A percentile compares a stretch with the other conserved stretches of the same genome.
These are phyloP conservation scores for Aspergillus neoniger DNA, from an alignment of 2,329 filamentous ascomycete genomes.

Conservation along the genomic window DNA sequence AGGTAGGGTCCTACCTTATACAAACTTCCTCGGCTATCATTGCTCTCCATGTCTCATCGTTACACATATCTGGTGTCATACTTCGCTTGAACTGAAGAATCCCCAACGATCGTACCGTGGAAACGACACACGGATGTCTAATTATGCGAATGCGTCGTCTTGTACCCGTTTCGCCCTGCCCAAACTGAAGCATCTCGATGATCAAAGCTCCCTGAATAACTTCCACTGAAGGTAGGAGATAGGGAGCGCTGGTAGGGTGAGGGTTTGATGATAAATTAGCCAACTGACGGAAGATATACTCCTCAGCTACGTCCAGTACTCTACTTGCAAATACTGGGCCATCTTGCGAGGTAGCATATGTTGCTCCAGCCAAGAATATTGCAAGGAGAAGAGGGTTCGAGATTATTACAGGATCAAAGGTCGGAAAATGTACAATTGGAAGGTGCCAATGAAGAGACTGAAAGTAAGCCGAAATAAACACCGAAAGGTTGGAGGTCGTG, in stretches of 20 bases:
- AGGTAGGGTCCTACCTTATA: constrained; percentile 18
- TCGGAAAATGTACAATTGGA: constrained; percentile 35
- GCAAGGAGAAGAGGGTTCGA: constrained; percentile 30
- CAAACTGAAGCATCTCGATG: constrained; percentile 37
- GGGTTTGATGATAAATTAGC: constrained; percentile 19
- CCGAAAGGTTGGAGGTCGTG: constrained; percentile 28
- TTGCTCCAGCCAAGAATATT: constrained; percentile 32
- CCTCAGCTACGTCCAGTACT: constrained; percentile 33
- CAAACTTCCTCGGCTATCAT: constrained; percentile 31
- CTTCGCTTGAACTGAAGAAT: constrained; percentile 29
- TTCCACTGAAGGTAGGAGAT: constrained; percentile 23
- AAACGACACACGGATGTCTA: constrained; percentile 34
- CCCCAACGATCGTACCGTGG: constrained; percentile 31
- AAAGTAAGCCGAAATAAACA: constrained; percentile 33
- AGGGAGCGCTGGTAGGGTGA: constrained; percentile 6
- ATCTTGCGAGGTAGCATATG: constrained; percentile 27
- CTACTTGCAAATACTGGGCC: constrained; percentile 19
- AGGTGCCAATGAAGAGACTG: constrained; percentile 37
- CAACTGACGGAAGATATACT: constrained; percentile 33
- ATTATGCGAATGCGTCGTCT: constrained; percentile 36
- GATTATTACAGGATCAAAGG: constrained; percentile 30
- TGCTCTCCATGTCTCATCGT: constrained; percentile 26
- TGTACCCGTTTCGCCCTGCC: constrained; percentile 29
- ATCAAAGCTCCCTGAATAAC: constrained; percentile 32
- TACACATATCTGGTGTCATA: constrained; percentile 14